Percentiles rank a stretch among this genome's conserved stretches.
Evolutionary conservation across 768 basidiomycete genomes (phyloP).

Genomic region (Leccinellum albellum): DNA sequence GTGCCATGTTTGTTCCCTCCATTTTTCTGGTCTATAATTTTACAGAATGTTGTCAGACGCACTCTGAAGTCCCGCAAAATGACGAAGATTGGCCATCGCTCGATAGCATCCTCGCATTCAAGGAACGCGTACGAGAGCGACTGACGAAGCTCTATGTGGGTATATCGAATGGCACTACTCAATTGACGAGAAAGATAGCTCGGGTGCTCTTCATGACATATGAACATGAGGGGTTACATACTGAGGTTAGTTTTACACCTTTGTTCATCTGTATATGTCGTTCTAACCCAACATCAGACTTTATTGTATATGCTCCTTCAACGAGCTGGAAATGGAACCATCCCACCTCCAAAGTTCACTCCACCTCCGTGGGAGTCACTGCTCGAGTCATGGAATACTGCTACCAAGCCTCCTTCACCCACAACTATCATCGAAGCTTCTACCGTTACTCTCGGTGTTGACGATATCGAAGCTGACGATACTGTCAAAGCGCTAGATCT

Average conservation of each 20-base stretch:
- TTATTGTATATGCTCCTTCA: slow-evolving; percentile 93
- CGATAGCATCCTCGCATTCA: slow-evolving; percentile 68
- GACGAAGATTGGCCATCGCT: slow-evolving; percentile 87
- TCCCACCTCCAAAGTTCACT: slow-evolving; percentile 73
- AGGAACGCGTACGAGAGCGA: slow-evolving; percentile 71
- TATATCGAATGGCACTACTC: slow-evolving; percentile 47
- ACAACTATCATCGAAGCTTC: slow-evolving; percentile 59
- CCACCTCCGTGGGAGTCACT: slow-evolving; percentile 67
- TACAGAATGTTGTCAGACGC: slow-evolving; percentile 49
- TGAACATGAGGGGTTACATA: slow-evolving; percentile 88
- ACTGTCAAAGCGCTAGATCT: slow-evolving; percentile 34
- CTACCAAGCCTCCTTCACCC: slow-evolving; percentile 38
- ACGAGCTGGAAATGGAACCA: slow-evolving; percentile 69
- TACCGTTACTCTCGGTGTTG: slow-evolving; percentile 67
- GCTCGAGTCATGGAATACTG: slow-evolving; percentile 42
- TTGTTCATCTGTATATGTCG: neutral
- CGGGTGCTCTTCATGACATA: slow-evolving; percentile 87
- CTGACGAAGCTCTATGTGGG: slow-evolving; percentile 71
- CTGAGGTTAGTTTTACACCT: slow-evolving; percentile 53
- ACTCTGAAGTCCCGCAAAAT: slow-evolving; percentile 79
- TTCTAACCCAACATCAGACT: slow-evolving; percentile 43
- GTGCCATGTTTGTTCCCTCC: slow-evolving; percentile 63
- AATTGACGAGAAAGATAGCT: slow-evolving; percentile 60
- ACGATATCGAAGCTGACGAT: slow-evolving; percentile 79
- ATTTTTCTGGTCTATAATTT: neutral